A percentile compares a stretch with the other conserved stretches of the same genome.
Conservation (phyloP, 345 rosid species). For the Acer campestre region DNA sequence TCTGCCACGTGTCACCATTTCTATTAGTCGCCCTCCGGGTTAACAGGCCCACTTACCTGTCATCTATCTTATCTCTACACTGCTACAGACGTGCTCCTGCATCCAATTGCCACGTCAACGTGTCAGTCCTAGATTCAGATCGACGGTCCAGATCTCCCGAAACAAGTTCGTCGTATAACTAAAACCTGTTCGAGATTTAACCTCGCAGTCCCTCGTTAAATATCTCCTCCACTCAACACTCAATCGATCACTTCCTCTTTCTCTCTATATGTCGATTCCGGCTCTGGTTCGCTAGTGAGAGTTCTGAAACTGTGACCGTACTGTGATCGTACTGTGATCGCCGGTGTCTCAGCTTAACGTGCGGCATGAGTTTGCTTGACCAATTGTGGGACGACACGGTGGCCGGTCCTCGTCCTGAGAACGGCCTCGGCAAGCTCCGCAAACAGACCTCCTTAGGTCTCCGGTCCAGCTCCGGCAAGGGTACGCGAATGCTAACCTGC, state of each 20-base stretch:
- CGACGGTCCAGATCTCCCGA: constrained; percentile 41
- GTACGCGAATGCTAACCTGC: constrained; percentile 43
- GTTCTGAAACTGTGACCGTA: too few relatives aligned
- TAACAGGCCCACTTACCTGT: constrained; percentile 36
- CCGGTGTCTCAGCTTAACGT: not conserved
- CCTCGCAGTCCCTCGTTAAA: constrained; percentile 31
- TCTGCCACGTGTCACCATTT: constrained; percentile 25
- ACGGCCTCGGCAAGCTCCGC: constrained; percentile 94
- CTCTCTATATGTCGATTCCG: not conserved
- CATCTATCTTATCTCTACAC: constrained; percentile 57
- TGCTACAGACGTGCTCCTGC: constrained; percentile 34
- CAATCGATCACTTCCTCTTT: fast-evolving
- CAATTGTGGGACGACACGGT: constrained; percentile 98
- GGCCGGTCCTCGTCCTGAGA: constrained; percentile 93
- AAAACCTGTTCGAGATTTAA: constrained; percentile 29
- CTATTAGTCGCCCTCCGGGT: not conserved
- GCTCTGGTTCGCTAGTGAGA: too few relatives aligned
- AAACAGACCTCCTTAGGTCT: constrained; percentile 60
- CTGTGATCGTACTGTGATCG: not conserved
- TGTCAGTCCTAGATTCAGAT: constrained; percentile 13
- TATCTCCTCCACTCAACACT: not conserved
- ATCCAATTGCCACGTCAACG: constrained; percentile 45
- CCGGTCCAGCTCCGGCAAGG: constrained; percentile 79
- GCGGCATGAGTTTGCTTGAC: constrained; percentile 78
- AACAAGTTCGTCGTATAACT: constrained; percentile 16